Percentiles rank a stretch among this genome's conserved stretches.
Conservation (phyloP, 768 basidiomycete species). For the Trametes maxima region DNA sequence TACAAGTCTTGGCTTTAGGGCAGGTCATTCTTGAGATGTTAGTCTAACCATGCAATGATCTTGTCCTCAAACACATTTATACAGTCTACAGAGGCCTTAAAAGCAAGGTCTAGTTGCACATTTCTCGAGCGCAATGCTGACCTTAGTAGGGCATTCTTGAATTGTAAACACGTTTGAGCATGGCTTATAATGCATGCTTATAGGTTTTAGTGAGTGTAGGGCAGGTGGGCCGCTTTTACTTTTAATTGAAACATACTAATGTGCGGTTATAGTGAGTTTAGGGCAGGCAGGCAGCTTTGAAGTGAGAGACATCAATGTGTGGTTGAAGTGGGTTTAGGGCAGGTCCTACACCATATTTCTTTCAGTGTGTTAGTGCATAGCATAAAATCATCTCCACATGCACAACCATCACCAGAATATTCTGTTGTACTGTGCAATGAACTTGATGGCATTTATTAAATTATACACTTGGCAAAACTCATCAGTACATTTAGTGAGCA, state of each 20-base stretch:
- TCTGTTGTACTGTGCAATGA: constrained; percentile 1
- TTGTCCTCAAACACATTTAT: no score
- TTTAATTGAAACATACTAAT: neutral
- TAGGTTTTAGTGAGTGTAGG: neutral
- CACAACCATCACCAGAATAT: neutral
- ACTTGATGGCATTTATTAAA: no score
- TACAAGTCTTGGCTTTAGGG: neutral
- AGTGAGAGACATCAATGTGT: neutral
- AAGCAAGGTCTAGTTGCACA: no score
- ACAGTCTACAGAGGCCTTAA: no score
- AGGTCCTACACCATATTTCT: constrained; percentile 4
- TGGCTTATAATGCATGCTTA: neutral
- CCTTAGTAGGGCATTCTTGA: no score
- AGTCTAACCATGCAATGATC: no score
- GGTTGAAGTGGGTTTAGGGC: neutral
- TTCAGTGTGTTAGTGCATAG: constrained; percentile 14
- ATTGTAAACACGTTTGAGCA: no score
- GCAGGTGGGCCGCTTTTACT: neutral
- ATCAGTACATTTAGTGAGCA: no score
- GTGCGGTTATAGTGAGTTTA: neutral
- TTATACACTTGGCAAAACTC: no score
- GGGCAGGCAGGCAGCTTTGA: neutral
- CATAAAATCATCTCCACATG: neutral
- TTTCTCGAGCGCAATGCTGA: no score
- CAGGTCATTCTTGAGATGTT: neutral